Conservation (phyloP, 768 basidiomycete genomes). For the Pisolithus orientalis region DNA sequence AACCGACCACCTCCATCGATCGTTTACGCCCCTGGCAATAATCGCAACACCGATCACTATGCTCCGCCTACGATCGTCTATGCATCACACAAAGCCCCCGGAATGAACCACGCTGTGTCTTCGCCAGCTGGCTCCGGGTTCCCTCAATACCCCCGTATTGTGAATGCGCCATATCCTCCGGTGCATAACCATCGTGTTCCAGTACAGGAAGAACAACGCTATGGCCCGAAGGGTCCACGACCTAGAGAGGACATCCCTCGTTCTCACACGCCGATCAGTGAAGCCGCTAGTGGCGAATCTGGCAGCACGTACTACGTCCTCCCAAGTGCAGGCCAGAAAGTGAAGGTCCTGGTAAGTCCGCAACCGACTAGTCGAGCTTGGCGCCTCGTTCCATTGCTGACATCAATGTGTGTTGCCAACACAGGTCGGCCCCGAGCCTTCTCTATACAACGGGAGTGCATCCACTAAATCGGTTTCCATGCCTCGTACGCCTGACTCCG, state of each 20-base stretch:
- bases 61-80: conserved; percentile 55
- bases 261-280: conserved; percentile 34
- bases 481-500: conserved; percentile 33
- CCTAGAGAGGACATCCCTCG: conserved; percentile 22
- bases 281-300: conserved; percentile 44
- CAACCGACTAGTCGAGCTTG: conserved; percentile 1
- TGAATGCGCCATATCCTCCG: conserved; percentile 37
- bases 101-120: conserved; percentile 67
- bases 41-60: conserved; percentile 44
- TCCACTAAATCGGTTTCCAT: conserved; percentile 52
- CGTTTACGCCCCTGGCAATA: conserved; percentile 48
- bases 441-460: conserved; percentile 54
- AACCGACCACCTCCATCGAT: conserved; percentile 48
- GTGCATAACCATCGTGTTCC: conserved; percentile 30
- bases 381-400: conserved; percentile 20
- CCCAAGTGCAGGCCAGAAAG: conserved; percentile 65
- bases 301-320: conserved; percentile 73
- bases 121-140: conserved; percentile 37
- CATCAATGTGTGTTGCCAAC: conserved; percentile 14
- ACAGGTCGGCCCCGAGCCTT: conserved; percentile 40
- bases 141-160: conserved; percentile 37
- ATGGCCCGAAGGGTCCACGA: conserved; percentile 23
- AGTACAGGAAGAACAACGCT: conserved; percentile 33
- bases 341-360: conserved; percentile 63
- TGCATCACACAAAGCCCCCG: conserved; percentile 49